Base-by-base conservation (phyloP, 441 rosid species). In the Erodium trifolium region DNA sequence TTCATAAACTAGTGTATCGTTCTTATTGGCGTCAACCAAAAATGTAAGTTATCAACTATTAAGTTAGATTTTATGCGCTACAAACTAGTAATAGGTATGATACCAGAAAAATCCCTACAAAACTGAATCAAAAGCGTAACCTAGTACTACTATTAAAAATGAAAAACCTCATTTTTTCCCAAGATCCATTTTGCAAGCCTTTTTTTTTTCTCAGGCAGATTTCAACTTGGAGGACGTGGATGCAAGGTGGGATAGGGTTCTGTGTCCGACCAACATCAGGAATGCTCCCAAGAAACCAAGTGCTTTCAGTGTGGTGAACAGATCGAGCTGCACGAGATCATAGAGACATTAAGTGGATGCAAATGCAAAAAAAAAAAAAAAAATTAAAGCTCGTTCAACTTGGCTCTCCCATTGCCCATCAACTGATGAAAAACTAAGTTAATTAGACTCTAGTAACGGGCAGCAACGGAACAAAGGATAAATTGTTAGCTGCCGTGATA, bases 221-320 rank as follows among this genome's bases (percentile, higher is more conserved):
- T 94, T 94, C 78, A 87, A 73, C 82, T 94, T 94, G 78, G 91
- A 37, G 4, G 99, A 86, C 18, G 87, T 67, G 12, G 97, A 76
- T 9, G 99, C 96, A 68, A 90, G 80, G 73, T 88, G 83, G 34
- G 98, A 92, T 17, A 92, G 97, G 75, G 75, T 78, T 75, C 91
- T 78, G 85, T 92, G 99, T 62, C 99, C 99, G 2, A 88, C 94
- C 19, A 91, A 82, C 86, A 92, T 72, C 63, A 92, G 81, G 79
- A 87, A 90, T 75, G 75, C 86, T 71, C 98, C 98, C 89, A 94
- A 74, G 69, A 94, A 74, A 3, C 93, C 79, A 2, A 94, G 87
- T 35, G 68, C 78, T 84, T 92, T 92, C 77, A 92, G 76, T 23
- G 98, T 94, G 5, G 91, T 87, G 82, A 94, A 94, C 57, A 94